These are phyloP conservation scores for Ophiostoma triangulosporum DNA, from an alignment of 2,329 filamentous ascomycete genomes.

Conservation along the genomic window DNA sequence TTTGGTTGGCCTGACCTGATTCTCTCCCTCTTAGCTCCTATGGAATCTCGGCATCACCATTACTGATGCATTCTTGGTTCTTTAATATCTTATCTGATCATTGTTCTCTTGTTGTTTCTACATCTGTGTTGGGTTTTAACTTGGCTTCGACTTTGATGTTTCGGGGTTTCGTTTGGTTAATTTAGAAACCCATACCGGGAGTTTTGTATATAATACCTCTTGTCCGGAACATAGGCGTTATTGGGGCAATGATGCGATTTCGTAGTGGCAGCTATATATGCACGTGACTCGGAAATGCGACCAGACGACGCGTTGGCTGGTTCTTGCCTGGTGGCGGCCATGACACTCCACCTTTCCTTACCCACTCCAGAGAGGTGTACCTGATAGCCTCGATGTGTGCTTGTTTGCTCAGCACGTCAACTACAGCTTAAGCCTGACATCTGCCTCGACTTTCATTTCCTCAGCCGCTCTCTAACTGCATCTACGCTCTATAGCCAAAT, in stretches of 20 bases:
- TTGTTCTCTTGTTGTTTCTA: neutral
- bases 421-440: neutral
- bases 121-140: neutral
- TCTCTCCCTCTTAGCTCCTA: too few species aligned
- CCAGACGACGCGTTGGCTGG: slow-evolving; percentile 4
- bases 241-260: neutral
- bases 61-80: too few species aligned
- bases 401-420: neutral
- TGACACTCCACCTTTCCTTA: neutral
- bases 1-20: neutral
- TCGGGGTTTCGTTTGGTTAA: neutral
- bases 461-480: neutral
- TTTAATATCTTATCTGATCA: neutral
- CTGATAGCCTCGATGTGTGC: neutral
- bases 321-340: slow-evolving; percentile 4
- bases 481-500: neutral
- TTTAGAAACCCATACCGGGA: too few species aligned
- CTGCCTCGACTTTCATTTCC: neutral
- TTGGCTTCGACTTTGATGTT: neutral
- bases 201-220: neutral
- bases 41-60: too few species aligned
- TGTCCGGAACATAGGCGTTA: neutral
- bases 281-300: neutral
- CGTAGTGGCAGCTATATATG: neutral
- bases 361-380: neutral